Base-by-base conservation (phyloP, 2,329 filamentous ascomycete species). In the Colletotrichum sp. region DNA sequence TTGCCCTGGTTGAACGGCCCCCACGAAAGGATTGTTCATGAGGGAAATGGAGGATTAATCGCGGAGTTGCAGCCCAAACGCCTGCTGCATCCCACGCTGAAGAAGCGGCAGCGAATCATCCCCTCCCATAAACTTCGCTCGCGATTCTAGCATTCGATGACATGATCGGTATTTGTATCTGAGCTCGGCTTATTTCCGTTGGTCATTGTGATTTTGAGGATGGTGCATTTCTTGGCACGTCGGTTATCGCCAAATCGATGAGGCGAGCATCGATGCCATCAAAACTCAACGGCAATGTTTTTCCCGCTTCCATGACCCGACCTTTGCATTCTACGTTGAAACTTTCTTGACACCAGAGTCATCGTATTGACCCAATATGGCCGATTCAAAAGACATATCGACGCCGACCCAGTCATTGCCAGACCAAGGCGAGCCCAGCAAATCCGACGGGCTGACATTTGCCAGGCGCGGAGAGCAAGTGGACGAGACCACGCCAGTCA, bases 401-500 rank as follows among this genome's bases (percentile, higher is more conserved):
- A 55, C 57, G 21, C 65, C 30, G 6, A 32, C 65, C 7, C 21
- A 32, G 6, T 57, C 39, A 7, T 15, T 63, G 30, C n/a, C 55
- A 9, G 39, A 63, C 24, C 43, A n/a, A 6, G 57, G 65, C 57
- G 65, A 63, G 16, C 43, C 55, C 52, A 52, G 55, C 26, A 61
- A 64, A 32, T 9, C 28, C 24, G 68, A 67, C 12, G 72, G 43
- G 24, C 77, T 77, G 74, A 80, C 59, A 39, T 81, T 75, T 61
- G 79, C 75, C 67, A 76, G 67, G 68, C 77, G 69, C 68, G 79
- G 75, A 64, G 79, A 76, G 79, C 80, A 66, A 16, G 30, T 78
- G 28, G 79, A 81, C 21, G 76, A 73, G 24, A 16, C 55, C 1
- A 64, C 32, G 12, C 18, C 77, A 30, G 70, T 77, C 12, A 69